A percentile compares a stretch with the other conserved stretches of the same genome.
phyloP scores from a whole-genome alignment of 2,329 filamentous ascomycete species.

The Thielaviopsis populi region DNA sequence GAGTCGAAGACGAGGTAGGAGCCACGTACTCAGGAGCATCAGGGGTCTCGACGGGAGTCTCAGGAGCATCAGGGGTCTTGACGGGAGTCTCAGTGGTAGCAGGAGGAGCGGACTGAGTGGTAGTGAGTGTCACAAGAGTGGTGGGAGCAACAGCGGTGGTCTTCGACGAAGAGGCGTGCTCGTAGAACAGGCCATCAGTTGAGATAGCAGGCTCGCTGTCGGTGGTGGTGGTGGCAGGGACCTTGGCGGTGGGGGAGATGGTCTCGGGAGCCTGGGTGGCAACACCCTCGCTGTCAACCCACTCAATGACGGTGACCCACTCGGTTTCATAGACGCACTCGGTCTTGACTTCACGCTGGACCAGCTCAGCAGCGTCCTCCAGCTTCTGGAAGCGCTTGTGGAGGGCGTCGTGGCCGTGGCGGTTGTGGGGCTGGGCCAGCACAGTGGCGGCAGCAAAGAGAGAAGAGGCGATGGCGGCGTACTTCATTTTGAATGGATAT shows the following conservation, averaged over 20 bases:
- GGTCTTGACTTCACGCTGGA: constrained; percentile 19
- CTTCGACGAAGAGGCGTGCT: constrained; percentile 6
- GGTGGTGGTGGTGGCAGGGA: constrained; percentile 12
- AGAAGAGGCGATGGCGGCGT: constrained; percentile 27
- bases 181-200: constrained; percentile 6
- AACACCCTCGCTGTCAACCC: constrained; percentile 24
- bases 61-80: constrained; percentile 19
- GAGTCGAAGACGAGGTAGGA: constrained; percentile 2
- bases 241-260: constrained; percentile 20
- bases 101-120: constrained; percentile 18
- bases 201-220: not conserved
- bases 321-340: constrained; percentile 25
- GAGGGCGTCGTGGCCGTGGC: constrained; percentile 26
- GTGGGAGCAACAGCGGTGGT: not conserved
- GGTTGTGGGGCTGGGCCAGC: constrained; percentile 36
- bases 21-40: constrained; percentile 4
- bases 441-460: constrained; percentile 28
- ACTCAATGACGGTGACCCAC: constrained; percentile 35
- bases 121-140: not conserved
- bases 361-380: not conserved
- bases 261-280: constrained; percentile 13
- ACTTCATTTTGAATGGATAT: constrained; percentile 29
- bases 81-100: constrained; percentile 20
- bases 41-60: constrained; percentile 20
- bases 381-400: constrained; percentile 21